A percentile compares a stretch with the other conserved stretches of the same genome.
phyloP scores from a whole-genome alignment of 768 basidiomycete genomes.

The Lactifluus subvellereus region DNA sequence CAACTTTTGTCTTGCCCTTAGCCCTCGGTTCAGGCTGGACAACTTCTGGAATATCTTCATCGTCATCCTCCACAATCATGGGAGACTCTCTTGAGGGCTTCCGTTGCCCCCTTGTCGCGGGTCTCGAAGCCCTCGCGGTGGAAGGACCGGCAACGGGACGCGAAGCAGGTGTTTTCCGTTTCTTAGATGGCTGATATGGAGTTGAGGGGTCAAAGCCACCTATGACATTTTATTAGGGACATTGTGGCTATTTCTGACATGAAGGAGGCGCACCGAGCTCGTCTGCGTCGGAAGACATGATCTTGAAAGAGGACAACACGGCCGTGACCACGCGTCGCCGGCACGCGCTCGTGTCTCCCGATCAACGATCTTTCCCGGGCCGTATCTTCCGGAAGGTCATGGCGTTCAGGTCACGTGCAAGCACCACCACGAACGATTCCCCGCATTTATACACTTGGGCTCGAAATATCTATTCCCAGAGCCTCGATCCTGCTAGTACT shows the following conservation, averaged over 20 bases:
- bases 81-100: constrained; percentile 15
- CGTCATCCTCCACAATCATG: constrained; percentile 21
- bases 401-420: too few species aligned
- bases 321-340: neutral
- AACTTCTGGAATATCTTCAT: constrained; percentile 23
- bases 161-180: constrained; percentile 22
- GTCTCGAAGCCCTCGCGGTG: constrained; percentile 23
- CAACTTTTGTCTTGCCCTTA: constrained; percentile 19
- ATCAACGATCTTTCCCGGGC: constrained; percentile 14
- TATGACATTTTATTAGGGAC: constrained; percentile 4
- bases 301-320: neutral
- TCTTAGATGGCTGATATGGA: constrained; percentile 26
- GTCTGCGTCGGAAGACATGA: constrained; percentile 22
- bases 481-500: too few species aligned
- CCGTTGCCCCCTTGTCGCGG: constrained; percentile 14
- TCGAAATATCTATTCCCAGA: too few species aligned
- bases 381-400: neutral
- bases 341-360: neutral
- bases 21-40: constrained; percentile 20
- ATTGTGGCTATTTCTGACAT: neutral
- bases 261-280: constrained; percentile 25
- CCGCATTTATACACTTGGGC: too few species aligned
- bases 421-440: too few species aligned
- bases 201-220: constrained; percentile 32
- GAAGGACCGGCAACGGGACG: constrained; percentile 22